phyloP scores from a whole-genome alignment of 768 basidiomycete species.

The Mycena maculata region DNA sequence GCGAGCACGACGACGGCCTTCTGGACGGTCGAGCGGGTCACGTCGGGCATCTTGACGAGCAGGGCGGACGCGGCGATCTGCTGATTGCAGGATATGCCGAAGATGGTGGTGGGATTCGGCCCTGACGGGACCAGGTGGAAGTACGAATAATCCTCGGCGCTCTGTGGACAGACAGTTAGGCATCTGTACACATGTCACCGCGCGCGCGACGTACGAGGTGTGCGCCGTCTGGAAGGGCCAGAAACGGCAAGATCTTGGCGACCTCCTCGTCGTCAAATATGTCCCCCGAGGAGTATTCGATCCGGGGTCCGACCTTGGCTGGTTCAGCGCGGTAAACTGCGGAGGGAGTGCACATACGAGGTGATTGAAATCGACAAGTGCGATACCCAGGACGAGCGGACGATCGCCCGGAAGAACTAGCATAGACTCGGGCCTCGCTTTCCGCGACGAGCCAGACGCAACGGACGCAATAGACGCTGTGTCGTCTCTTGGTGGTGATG shows the following conservation, averaged over 20 bases:
- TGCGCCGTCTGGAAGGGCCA: slow-evolving; percentile 97
- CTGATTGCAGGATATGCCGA: slow-evolving; percentile 98
- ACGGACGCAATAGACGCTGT: slow-evolving; percentile 72
- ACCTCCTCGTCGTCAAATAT: slow-evolving; percentile 90
- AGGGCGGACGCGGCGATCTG: slow-evolving; percentile 88
- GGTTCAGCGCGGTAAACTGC: slow-evolving; percentile 30
- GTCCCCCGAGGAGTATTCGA: slow-evolving; percentile 85
- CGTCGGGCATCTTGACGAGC: slow-evolving; percentile 82
- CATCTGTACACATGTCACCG: slow-evolving; percentile 13
- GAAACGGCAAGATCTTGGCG: slow-evolving; percentile 87
- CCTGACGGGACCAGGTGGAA: slow-evolving; percentile 89
- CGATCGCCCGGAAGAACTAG: slow-evolving; percentile 68
- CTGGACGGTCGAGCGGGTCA: slow-evolving; percentile 96
- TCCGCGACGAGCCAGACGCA: slow-evolving; percentile 72
- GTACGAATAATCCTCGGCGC: slow-evolving; percentile 94
- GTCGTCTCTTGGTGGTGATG: slow-evolving; percentile 58
- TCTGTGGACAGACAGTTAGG: slow-evolving; percentile 54
- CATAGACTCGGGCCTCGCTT: slow-evolving; percentile 84
- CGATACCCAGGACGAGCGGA: slow-evolving; percentile 85
- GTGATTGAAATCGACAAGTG: slow-evolving; percentile 96
- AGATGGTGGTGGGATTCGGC: slow-evolving; percentile 82
- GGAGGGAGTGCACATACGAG: slow-evolving; percentile 62
- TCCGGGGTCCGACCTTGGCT: slow-evolving; percentile 88
- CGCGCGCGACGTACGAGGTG: slow-evolving; percentile 74
- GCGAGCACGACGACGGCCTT: slow-evolving; percentile 97